A percentile compares a stretch with the other conserved stretches of the same genome.
Evolutionary conservation across 768 basidiomycete genomes (phyloP).

Genomic region (Naganishia kalamii): DNA sequence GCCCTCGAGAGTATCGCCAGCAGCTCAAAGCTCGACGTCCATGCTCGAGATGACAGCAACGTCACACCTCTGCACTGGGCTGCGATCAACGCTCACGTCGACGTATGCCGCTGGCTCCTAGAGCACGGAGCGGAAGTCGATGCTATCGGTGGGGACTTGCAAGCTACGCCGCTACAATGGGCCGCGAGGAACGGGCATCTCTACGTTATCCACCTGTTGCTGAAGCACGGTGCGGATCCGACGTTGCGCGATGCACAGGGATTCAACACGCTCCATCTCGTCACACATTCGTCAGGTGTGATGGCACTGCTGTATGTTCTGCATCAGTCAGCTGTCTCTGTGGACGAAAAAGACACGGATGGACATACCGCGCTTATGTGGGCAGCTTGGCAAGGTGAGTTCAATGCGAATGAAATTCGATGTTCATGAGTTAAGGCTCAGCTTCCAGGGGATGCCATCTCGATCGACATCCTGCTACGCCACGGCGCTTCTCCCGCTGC

Average conservation of each 20-base stretch:
- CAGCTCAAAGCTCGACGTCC: slow-evolving; percentile 27
- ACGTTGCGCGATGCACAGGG: slow-evolving; percentile 85
- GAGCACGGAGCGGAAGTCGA: slow-evolving; percentile 94
- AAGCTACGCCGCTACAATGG: slow-evolving; percentile 96
- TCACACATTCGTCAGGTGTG: slow-evolving; percentile 86
- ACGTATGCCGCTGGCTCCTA: slow-evolving; percentile 70
- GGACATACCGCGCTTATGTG: slow-evolving; percentile 97
- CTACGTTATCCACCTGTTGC: slow-evolving; percentile 86
- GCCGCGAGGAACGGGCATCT: slow-evolving; percentile 92
- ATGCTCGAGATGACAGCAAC: slow-evolving; percentile 67
- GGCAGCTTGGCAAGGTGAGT: slow-evolving; percentile 84
- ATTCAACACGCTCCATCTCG: slow-evolving; percentile 90
- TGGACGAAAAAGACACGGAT: slow-evolving; percentile 81
- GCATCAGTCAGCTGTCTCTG: slow-evolving; percentile 76
- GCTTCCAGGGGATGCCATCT: slow-evolving; percentile 68
- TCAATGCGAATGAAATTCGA: neutral
- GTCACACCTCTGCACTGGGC: slow-evolving; percentile 98
- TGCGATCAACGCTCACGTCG: slow-evolving; percentile 90
- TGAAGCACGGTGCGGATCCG: slow-evolving; percentile 85
- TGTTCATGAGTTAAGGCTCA: neutral
- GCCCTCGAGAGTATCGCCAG: slow-evolving; percentile 17
- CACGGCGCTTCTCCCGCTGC: slow-evolving; percentile 75
- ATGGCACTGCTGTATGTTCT: slow-evolving; percentile 90
- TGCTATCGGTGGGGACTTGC: slow-evolving; percentile 84
- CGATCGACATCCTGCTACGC: slow-evolving; percentile 79